Evolutionary conservation across 2,329 filamentous ascomycete species (phyloP), one percentile per base, ranked within the genome.

Genomic region (Colletotrichum somersetense): DNA sequence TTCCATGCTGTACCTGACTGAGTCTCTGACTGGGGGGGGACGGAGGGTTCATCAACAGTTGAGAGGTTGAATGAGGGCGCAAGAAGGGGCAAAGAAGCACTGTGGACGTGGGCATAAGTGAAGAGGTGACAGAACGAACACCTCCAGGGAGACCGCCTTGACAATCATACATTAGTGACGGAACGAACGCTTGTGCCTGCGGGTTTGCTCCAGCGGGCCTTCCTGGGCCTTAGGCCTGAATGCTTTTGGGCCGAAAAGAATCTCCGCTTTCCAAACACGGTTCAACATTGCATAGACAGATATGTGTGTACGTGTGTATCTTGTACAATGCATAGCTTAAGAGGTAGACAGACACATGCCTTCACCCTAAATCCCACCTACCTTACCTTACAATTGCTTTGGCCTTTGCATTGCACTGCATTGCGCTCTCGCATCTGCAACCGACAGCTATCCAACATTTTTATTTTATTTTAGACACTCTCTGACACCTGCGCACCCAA

Each of bases 221-320:
- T 42, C 57, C 23, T 16, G 58, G 42, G 35, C 35, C 11, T 72
- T 63, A 59, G 69, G 69, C 66, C 62, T 68, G 58, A 26, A 61
- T 33, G 23, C 53, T 72, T 65, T 69, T 66, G 65, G 69, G 69
- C 65, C 42, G 63, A 67, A 71, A 62, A 30, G 42, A 59, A 50
- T 55, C 59, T 58, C 58, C 65, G 69, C 65, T 69, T 61, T 72
- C 69, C 69, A 66, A 69, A 69, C 59, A 72, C 69, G 66, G 66
- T 59, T 61, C 30, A 4, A 64, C 66, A 69, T 72, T 72, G 70
- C 70, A 65, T 65, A 69, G 5, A n/a, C 44, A 46, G 44, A n/a
- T n/a, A 46, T 44, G 20, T 8, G 44, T 46, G 44, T 64, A 69
- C 53, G 46, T 40, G 33, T 67, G 58, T 62, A 62, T 58, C 66